Evolutionary conservation across 306 rosid species (phyloP).

Genomic region (Prunus campanulata): DNA sequence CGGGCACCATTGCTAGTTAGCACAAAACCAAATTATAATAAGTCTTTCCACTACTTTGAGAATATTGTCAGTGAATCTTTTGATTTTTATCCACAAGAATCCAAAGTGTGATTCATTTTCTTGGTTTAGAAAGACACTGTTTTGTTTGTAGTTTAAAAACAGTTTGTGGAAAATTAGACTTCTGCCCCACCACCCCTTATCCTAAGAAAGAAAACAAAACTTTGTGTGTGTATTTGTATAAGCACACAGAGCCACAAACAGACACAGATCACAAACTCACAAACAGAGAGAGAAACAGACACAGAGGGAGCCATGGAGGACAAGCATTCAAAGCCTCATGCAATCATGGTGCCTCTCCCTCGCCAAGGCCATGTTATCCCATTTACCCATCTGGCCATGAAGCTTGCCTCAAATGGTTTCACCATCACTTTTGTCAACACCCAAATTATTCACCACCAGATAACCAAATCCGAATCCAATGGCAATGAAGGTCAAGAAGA

Average conservation of each 20-base stretch:
- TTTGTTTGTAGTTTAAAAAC: no score
- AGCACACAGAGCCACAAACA: background rate
- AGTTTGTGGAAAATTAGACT: background rate
- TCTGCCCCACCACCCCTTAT: background rate
- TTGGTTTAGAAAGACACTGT: no score
- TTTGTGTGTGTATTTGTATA: background rate
- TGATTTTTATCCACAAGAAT: no score
- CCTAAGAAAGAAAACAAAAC: no score
- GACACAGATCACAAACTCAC: background rate
- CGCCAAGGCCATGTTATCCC: slow-evolving; percentile 34
- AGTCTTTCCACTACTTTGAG: no score
- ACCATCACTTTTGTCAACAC: slow-evolving; percentile 32
- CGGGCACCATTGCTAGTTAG: no score
- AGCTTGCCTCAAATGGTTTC: slow-evolving; percentile 28
- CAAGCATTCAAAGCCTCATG: slow-evolving; percentile 17
- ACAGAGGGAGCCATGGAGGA: background rate
- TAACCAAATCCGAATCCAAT: slow-evolving; percentile 1
- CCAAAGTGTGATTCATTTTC: no score
- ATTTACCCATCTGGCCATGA: slow-evolving; percentile 21
- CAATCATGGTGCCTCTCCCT: slow-evolving; percentile 12
- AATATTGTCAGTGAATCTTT: no score
- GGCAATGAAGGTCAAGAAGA: background rate
- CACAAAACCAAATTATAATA: no score
- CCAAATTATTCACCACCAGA: slow-evolving; percentile 10
- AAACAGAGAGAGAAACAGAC: no score